Evolutionary conservation across 2,329 filamentous ascomycete species (phyloP).

Genomic region (Colletotrichum lindemuthianum): DNA sequence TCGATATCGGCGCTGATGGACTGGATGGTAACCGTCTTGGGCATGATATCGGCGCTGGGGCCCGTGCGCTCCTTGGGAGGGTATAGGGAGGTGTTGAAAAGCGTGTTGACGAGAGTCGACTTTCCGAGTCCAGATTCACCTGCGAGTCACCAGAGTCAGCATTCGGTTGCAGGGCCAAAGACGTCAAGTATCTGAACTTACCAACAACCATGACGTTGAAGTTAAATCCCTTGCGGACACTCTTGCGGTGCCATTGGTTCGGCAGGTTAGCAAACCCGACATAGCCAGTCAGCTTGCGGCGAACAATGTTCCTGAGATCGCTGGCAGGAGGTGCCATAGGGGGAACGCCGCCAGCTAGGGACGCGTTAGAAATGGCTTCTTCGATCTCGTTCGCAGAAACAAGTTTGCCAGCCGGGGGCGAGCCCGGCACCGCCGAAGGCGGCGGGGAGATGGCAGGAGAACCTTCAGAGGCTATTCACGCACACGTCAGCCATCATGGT

Average conservation of each 20-base stretch:
- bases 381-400: slow-evolving; percentile 45
- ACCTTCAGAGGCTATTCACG: slow-evolving; percentile 56
- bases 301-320: slow-evolving; percentile 94
- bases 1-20: slow-evolving; percentile 97
- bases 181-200: slow-evolving; percentile 61
- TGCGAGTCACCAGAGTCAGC: slow-evolving; percentile 49
- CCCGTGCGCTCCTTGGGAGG: slow-evolving; percentile 98
- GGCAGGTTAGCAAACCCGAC: slow-evolving; percentile 98
- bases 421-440: slow-evolving; percentile 51
- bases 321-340: slow-evolving; percentile 59
- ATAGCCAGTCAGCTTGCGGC: slow-evolving; percentile 97
- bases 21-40: slow-evolving; percentile 96
- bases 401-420: slow-evolving; percentile 52
- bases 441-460: slow-evolving; percentile 51
- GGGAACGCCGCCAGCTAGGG: slow-evolving; percentile 42
- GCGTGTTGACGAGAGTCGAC: slow-evolving; percentile 97
- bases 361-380: slow-evolving; percentile 49
- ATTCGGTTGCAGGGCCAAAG: background rate
- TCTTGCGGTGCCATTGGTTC: slow-evolving; percentile 99
- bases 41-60: slow-evolving; percentile 96
- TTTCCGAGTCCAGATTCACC: slow-evolving; percentile 99
- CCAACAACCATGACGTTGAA: slow-evolving; percentile 99
- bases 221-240: slow-evolving; percentile 99
- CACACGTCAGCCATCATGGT: slow-evolving; percentile 47
- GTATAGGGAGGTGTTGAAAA: slow-evolving; percentile 99